phyloP scores from a whole-genome alignment of 768 basidiomycete genomes.

The Agaricus blazei region DNA sequence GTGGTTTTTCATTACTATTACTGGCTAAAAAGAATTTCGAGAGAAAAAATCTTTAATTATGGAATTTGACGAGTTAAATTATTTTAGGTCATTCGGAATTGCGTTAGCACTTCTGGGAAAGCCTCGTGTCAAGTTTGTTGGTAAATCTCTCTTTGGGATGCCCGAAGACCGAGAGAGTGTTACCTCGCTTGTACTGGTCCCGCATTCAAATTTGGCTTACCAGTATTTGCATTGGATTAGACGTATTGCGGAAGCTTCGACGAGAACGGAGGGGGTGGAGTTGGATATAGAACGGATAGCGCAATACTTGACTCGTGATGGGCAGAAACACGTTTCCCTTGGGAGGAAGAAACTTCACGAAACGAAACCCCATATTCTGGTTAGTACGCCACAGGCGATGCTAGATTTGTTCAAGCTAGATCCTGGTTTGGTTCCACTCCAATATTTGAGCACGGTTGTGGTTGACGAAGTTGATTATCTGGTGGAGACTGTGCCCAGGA shows the following conservation, averaged over 20 bases:
- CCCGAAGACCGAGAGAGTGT: slow-evolving; percentile 25
- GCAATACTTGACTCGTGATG: slow-evolving; percentile 60
- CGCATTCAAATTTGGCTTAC: slow-evolving; percentile 67
- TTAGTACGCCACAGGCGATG: slow-evolving; percentile 68
- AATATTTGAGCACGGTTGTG: slow-evolving; percentile 49
- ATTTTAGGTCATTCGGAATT: slow-evolving; percentile 63
- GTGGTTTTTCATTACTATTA: slow-evolving; percentile 18
- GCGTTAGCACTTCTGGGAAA: slow-evolving; percentile 63
- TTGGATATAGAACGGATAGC: slow-evolving; percentile 31
- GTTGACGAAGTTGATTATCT: slow-evolving; percentile 79
- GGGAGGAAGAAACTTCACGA: slow-evolving; percentile 33
- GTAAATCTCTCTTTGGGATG: slow-evolving; percentile 15
- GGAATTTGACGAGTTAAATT: background rate
- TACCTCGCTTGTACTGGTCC: slow-evolving; percentile 60
- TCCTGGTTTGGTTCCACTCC: slow-evolving; percentile 37
- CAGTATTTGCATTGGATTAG: slow-evolving; percentile 67
- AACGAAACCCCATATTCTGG: slow-evolving; percentile 59
- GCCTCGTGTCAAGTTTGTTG: slow-evolving; percentile 26
- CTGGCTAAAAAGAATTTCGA: no score
- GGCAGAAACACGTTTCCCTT: slow-evolving; percentile 30
- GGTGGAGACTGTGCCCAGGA: slow-evolving; percentile 47
- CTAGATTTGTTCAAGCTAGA: slow-evolving; percentile 48
- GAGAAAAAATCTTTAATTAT: no score
- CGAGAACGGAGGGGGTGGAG: slow-evolving; percentile 19
- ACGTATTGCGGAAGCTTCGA: slow-evolving; percentile 33